A percentile compares a stretch with the other conserved stretches of the same genome.
Conservation (phyloP, 805 yeast species). For the Candida coquimbonensis region DNA sequence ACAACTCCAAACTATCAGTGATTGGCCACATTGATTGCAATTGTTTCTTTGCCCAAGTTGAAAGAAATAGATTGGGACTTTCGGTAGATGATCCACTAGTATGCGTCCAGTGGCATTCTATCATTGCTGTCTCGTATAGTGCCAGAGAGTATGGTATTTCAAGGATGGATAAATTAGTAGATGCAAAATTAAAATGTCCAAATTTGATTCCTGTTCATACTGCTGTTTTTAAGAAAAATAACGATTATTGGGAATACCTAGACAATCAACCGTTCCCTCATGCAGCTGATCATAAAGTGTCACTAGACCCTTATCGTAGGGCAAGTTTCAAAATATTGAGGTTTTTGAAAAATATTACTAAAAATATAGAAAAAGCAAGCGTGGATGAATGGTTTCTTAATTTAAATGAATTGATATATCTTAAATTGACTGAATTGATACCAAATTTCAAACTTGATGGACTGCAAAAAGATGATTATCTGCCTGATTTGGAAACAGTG, state of each 20-base stretch:
- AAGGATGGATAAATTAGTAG: slow-evolving; percentile 64
- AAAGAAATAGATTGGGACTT: slow-evolving; percentile 65
- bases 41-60: slow-evolving; percentile 95
- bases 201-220: slow-evolving; percentile 77
- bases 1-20: slow-evolving; percentile 63
- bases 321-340: slow-evolving; percentile 76
- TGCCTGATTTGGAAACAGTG: slow-evolving; percentile 40
- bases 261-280: slow-evolving; percentile 37
- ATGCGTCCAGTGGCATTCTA: slow-evolving; percentile 86
- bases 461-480: slow-evolving; percentile 16
- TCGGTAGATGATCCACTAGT: slow-evolving; percentile 74
- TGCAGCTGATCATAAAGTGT: slow-evolving; percentile 68
- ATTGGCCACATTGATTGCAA: slow-evolving; percentile 86
- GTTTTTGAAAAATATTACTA: slow-evolving; percentile 55
- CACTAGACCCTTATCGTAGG: slow-evolving; percentile 84
- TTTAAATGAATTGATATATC: slow-evolving; percentile 58
- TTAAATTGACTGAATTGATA: slow-evolving; percentile 32
- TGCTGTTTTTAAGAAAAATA: slow-evolving; percentile 87
- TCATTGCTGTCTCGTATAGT: slow-evolving; percentile 88
- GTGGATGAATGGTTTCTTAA: slow-evolving; percentile 92
- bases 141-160: slow-evolving; percentile 80
- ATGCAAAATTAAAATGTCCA: slow-evolving; percentile 75
- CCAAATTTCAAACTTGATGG: slow-evolving; percentile 35
- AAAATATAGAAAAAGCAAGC: slow-evolving; percentile 83
- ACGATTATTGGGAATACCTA: slow-evolving; percentile 71